Evolutionary conservation across 306 rosid genomes (phyloP), one percentile per base, ranked within the genome.

Genomic region (Fragaria vesca): DNA sequence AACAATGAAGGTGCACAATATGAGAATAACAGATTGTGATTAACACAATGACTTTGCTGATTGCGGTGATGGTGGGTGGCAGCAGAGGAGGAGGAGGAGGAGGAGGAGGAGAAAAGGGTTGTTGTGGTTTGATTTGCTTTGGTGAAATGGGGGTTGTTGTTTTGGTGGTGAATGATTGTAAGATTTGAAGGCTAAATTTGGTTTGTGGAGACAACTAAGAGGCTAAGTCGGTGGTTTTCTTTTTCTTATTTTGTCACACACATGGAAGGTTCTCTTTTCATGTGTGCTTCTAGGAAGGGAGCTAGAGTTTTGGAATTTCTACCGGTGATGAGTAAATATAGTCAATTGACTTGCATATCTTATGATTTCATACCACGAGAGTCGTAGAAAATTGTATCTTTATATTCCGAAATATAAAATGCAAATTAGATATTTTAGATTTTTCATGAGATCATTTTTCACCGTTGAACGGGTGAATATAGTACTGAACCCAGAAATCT

Each of bases 211-310:
- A 77, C 74, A 67, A 10, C 69, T 18, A 36, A 66, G 67, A 52
- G 3, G 62, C 66, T 15, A 51, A 47, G 79, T 80, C 75, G 75
- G 75, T 74, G 83, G 71, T 80, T 32, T 66, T 36, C 50, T 21
- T 69, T 30, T 67, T 52, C 72, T 7, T 21, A 66, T 47, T 66
- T 18, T 46, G 32, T 62, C 32, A 20, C 78, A 62, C 61, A 34
- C 60, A 43, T 47, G 60, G 61, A 75, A 75, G 48, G 61, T 40
- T 72, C 66, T 36, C 11, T 51, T 51, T 34, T 72, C 63, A 18
- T 72, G 6, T 34, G 76, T 20, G 12, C 9, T 6, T 61, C 71
- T 75, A 20, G 48, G 71, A 45, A 45, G 71, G 60, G 18, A 46
- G 79, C 48, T 30, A 36, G 46, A 16, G 42, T 9, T 16, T 66